A percentile compares a stretch with the other conserved stretches of the same genome.
Evolutionary conservation across 371 early-diverging fungal genomes (phyloP).

Genomic region (Syncephalastrum contaminatum): DNA sequence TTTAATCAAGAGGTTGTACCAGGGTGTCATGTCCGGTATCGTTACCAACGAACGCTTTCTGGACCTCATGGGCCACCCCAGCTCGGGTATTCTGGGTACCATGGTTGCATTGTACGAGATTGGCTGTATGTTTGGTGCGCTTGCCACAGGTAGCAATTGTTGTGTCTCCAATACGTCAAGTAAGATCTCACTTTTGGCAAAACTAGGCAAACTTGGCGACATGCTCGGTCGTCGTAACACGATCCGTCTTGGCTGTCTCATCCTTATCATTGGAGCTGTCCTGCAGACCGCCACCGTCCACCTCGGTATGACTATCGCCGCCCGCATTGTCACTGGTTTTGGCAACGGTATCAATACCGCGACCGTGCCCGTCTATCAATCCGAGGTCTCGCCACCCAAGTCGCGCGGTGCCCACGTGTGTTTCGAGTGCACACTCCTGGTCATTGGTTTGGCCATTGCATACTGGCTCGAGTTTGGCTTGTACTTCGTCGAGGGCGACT

Average conservation of each 20-base stretch:
- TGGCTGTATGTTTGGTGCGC: conserved; percentile 31
- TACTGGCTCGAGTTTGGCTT: conserved; percentile 45
- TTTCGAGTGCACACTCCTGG: conserved; percentile 34
- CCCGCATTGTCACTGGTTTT: conserved; percentile 49
- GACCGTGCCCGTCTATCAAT: conserved; percentile 48
- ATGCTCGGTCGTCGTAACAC: conserved; percentile 30
- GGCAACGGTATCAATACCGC: conserved; percentile 53
- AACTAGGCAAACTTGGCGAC: conserved; percentile 19
- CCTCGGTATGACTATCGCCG: conserved; percentile 34
- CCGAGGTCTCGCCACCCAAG: conserved; percentile 50
- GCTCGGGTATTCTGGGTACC: conserved; percentile 20
- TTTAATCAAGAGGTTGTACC: not conserved
- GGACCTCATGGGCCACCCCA: conserved; percentile 21
- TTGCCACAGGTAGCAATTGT: conserved; percentile 13
- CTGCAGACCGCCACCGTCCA: conserved; percentile 33
- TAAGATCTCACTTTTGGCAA: not conserved
- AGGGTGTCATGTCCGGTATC: conserved; percentile 42
- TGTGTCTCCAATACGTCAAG: not conserved
- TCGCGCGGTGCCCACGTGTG: conserved; percentile 37
- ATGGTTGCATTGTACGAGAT: conserved; percentile 29
- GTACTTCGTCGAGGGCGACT: conserved; percentile 26
- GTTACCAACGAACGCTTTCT: conserved; percentile 25
- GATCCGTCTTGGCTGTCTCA: conserved; percentile 29
- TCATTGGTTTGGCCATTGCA: conserved; percentile 36
- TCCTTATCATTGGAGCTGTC: conserved; percentile 31